These are phyloP conservation scores for Collybiopsis luxurians DNA, from an alignment of 768 basidiomycete species.

Conservation along the genomic window DNA sequence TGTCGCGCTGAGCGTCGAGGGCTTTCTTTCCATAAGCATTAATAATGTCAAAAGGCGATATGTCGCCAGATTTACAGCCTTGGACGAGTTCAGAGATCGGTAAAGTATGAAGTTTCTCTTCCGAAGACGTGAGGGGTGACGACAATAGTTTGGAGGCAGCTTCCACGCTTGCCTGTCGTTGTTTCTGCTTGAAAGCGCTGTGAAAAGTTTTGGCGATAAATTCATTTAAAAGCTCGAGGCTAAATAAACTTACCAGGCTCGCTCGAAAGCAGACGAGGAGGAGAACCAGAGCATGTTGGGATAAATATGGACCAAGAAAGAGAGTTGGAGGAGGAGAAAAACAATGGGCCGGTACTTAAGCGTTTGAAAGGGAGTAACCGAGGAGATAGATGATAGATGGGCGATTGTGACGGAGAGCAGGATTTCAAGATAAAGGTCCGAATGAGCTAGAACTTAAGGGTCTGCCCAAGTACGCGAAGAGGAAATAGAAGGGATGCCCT, in stretches of 20 bases:
- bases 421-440: constrained; percentile 4
- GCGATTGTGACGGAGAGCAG: constrained; percentile 3
- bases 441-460: constrained; percentile 9
- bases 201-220: background rate
- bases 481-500: constrained; percentile 8
- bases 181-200: constrained; percentile 43
- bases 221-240: background rate
- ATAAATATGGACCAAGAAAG: background rate
- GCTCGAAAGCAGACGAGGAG: constrained; percentile 34
- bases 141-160: constrained; percentile 36
- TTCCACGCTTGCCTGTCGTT: constrained; percentile 42
- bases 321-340: background rate
- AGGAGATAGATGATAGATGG: constrained; percentile 5
- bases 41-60: constrained; percentile 43
- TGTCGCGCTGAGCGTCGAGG: constrained; percentile 49
- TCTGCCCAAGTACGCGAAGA: constrained; percentile 6
- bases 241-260: constrained; percentile 16
- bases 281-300: constrained; percentile 32
- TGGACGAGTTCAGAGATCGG: constrained; percentile 44
- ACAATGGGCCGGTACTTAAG: background rate
- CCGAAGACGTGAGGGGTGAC: constrained; percentile 37
- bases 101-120: constrained; percentile 48
- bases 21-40: constrained; percentile 54
- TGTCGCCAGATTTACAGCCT: constrained; percentile 38
- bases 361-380: background rate